Base-by-base conservation (phyloP, 495 filamentous ascomycete species). In the Hyaloscypha finlandica region DNA sequence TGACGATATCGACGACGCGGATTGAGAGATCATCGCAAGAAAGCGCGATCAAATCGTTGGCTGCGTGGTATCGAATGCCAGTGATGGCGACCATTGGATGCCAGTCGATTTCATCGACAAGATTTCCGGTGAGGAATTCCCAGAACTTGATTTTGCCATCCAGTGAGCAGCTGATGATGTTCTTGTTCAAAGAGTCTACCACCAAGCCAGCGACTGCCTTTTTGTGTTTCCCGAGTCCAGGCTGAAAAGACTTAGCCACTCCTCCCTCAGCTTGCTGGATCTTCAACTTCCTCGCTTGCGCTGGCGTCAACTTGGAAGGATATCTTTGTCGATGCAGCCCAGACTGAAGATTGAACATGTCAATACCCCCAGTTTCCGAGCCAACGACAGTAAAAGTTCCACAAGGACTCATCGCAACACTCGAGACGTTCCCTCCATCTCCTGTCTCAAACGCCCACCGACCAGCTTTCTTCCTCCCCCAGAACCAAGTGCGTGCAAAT, bases 101-200 rank as follows among this genome's bases (percentile, higher is more conserved):
- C 93, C 92, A 97, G 74, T 96, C 85, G 54, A 98, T 86, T 73
- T 97, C 87, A 68, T 94, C 85, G 19, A 91, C 74, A 2, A 97
- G 82, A 59, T 84, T 81, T 8, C 93, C 94, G 2, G 91, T 89
- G 11, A 83, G 77, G 61, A 98, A 95, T 69, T 97, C 92, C 95
- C 95, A 99, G 75, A 99, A 98, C 81, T 98, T 98, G 69, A 99
- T 83, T 74, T 89, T 95, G n/a, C 96, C 96, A 76, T 99, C 95
- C 30, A 92, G 77, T 2, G 91, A 88, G 74, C 92, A 96, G 64
- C 92, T 96, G 37, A 95, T 88, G 58, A 97, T 83, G 25, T 83
- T 85, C 48, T 85, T 88, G 74, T 98, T 97, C 68, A 98, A 81
- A 42, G 88, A 85, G 77, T 98, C 94, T 59, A 97, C 85, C 33